phyloP scores from a whole-genome alignment of 148 eudicot species.

The Rhododendron simsii region DNA sequence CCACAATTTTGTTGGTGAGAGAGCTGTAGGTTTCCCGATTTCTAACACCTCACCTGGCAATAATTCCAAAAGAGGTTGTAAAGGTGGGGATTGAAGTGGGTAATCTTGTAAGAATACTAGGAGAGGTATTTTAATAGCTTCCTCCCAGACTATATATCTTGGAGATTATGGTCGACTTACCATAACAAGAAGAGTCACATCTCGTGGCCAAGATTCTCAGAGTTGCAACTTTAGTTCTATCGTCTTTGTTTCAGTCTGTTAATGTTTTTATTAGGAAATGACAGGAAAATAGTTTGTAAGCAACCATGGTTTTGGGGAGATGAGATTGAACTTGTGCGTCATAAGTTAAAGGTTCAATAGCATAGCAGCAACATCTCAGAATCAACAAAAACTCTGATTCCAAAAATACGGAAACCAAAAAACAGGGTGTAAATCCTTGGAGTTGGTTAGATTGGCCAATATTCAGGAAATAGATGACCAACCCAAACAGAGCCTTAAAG shows the following conservation, averaged over 20 bases:
- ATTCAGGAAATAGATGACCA: neutral
- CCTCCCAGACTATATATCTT: neutral
- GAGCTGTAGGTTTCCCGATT: conserved; percentile 1
- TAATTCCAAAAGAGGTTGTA: neutral
- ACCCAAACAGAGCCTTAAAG: neutral
- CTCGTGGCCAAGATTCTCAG: neutral
- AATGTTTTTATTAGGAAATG: neutral
- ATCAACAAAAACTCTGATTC: neutral
- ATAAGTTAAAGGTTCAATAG: neutral
- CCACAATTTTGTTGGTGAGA: conserved; percentile 42
- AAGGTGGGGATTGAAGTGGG: conserved; percentile 26
- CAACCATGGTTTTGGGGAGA: neutral
- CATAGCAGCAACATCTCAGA: neutral
- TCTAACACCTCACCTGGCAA: conserved; percentile 4
- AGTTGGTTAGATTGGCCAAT: neutral
- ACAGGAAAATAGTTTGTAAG: neutral
- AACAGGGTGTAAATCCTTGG: neutral
- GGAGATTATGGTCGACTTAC: neutral
- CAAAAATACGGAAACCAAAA: neutral
- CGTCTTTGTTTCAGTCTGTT: neutral
- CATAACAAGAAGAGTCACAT: neutral
- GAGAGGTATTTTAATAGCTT: neutral
- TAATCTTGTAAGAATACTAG: conserved; percentile 14
- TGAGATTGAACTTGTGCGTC: neutral
- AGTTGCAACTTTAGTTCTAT: neutral